Evolutionary conservation across 768 basidiomycete species (phyloP), one percentile per base, ranked within the genome.

Genomic region (Collybia mongolica): DNA sequence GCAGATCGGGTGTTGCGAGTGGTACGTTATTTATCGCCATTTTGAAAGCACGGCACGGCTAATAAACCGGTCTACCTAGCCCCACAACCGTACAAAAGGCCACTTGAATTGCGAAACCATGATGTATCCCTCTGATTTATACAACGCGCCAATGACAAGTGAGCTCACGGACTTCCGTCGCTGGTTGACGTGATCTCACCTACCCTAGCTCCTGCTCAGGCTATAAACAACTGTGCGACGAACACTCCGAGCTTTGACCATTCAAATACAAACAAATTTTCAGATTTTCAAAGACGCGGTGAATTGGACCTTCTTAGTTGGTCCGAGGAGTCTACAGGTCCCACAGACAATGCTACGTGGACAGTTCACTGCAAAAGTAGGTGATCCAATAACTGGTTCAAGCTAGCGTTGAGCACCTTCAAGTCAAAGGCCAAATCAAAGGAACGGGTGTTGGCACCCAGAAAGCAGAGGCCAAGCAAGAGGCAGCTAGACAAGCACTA

Each of bases 301-400:
- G 62, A 54, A 28, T 29, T 38, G 5, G 58, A 70, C 40, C 53
- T 68, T 4, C 40, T 84, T 44, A 72, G 64, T 39, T 86, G 70
- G 67, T 64, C 46, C 12, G 75, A 79, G 42, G 59, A 54, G 0
- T 54, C 38, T 1, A 54, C 65, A 4, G 84, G 84, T 0, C 76
- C 71, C 0, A 51, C 72, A 7, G 62, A 78, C 55, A 64, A 68
- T 9, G 56, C 68, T 24, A 48, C 59, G 18, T 88, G 84, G 84
- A 80, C 71, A 8, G 63, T 72, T n/a, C 62, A 72, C 18, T 86
- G 82, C 64, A 84, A 80, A 67, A 70, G 85, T 84, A 56, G 57
- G 79, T 39, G n/a, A 19, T 19, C 37, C 14, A 9, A 23, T 20
- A 19, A 19, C 44, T 43, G 39, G 14, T 29, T 23, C 8, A 12